Evolutionary conservation across 257 asterid species (phyloP), one percentile per base, ranked within the genome.

Genomic region (Solanum sparsipilum): DNA sequence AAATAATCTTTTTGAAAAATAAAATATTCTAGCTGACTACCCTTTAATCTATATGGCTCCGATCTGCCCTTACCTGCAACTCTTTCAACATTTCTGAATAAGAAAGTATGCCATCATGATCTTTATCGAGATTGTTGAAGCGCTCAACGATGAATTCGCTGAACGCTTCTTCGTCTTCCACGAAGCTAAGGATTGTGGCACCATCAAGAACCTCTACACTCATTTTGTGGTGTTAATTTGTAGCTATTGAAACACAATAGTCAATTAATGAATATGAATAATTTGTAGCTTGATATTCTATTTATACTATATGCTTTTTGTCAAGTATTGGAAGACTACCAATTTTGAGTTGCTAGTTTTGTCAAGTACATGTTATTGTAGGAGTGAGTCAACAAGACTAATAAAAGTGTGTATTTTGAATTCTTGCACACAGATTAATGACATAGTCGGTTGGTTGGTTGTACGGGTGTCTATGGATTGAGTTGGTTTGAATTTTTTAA

Each of bases 381-480:
- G 72, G 32, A 65, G 72, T 65, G 32, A 65, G 72, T 65, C 72
- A 65, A 65, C 72, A 9, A 63, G 72, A 65, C 72, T 65, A 65
- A 65, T 16, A 63, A n/a, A 63, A n/a, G 35, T 67, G 74, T 67
- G 74, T 27, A 67, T 27, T 67, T 67, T 67, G 34, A 67, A 67
- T 27, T 67, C 2, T 67, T 25, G 74, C 10, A 67, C 35, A 67
- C 13, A 27, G 74, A 67, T 67, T 67, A 11, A 67, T 27, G 15
- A 27, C 6, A 5, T n/a, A 63, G 7, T n/a, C 29, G 7, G 27
- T 63, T 63, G 70, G 31, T 23, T 23, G 70, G 15, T 23, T 0
- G 2, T 4, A 23, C 0, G 0, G 3, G 13, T 9, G 13, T 63
- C 2, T 23, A 23, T 63, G 1, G 3, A 63, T 63, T 3, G 15